Evolutionary conservation across 1,139 yeast genomes (phyloP), one percentile per base, ranked within the genome.

Genomic region (Suhomyces yuchorum): DNA sequence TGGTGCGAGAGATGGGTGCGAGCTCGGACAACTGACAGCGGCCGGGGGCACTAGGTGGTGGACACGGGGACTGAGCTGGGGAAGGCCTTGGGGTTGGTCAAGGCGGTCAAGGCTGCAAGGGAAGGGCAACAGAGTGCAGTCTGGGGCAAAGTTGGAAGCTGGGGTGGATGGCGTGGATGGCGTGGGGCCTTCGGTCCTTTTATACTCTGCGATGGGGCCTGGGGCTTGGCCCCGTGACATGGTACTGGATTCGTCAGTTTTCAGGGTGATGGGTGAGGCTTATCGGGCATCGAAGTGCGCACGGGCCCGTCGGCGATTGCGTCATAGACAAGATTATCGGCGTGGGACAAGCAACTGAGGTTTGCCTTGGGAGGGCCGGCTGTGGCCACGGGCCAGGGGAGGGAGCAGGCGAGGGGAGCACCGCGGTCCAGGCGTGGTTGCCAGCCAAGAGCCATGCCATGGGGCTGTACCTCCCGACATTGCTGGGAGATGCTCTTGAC

Each of bases 401-500:
- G 34, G 15, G 32, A 7, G 14, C 5, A 12, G 32, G 15, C 32
- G 15, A 28, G 32, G 32, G 32, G 15, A 12, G 15, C 4, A 12
- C 4, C 7, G 8, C 9, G 38, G 19, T 15, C 24, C 24, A 5
- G 38, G 38, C 28, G 2, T 6, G 39, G 4, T 22, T 36, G 26
- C 26, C 39, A 19, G 39, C 39, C 39, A 36, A 22, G 39, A 36
- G 39, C 39, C 28, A 19, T 19, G 28, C n/a, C 26, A 20, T 19
- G 34, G 26, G 42, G 42, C 42, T 39, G 42, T 39, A 39, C 33
- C 40, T 8, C 2, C 4, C 11, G 20, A 30, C 30, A 15, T 36
- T 39, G 42, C 35, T 28, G 36, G n/a, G 18, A 39, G 19, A 28
- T 40, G 42, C 42, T 40, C 42, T 40, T 40, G 42, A 40, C 42